Evolutionary conservation across 2,329 filamentous ascomycete genomes (phyloP).

Genomic region (Aspergillus ustus): DNA sequence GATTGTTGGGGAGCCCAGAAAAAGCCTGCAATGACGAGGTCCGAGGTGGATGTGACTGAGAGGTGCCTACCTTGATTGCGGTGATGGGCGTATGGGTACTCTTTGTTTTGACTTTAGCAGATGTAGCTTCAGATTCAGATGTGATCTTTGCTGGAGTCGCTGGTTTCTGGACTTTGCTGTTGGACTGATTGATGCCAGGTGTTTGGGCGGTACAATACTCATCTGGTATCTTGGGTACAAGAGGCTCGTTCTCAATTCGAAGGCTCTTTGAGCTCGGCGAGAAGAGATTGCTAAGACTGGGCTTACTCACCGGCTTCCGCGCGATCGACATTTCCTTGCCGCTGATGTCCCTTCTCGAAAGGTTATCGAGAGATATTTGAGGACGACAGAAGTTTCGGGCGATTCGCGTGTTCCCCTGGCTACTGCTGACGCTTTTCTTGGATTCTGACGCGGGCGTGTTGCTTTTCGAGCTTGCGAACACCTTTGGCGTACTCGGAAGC

Average conservation of each 20-base stretch:
- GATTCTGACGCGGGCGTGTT: neutral
- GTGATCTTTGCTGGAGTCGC: conserved; percentile 14
- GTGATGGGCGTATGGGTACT: conserved; percentile 3
- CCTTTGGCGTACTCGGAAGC: neutral
- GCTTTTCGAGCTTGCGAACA: neutral
- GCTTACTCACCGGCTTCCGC: conserved; percentile 17
- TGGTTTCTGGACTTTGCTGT: neutral
- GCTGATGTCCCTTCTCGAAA: conserved; percentile 17
- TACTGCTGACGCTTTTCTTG: neutral
- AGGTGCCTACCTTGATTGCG: conserved; percentile 1
- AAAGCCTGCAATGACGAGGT: conserved; percentile 21
- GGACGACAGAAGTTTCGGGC: conserved; percentile 20
- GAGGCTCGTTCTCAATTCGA: conserved; percentile 1
- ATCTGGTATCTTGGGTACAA: conserved; percentile 21
- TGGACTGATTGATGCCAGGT: neutral
- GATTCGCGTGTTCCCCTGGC: neutral
- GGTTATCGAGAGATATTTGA: conserved; percentile 17
- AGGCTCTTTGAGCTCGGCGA: conserved; percentile 4
- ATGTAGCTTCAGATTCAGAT: neutral
- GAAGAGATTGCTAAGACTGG: conserved; percentile 14
- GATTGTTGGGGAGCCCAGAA: conserved; percentile 10
- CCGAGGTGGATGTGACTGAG: conserved; percentile 19
- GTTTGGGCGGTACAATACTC: neutral
- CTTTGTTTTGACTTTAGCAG: neutral
- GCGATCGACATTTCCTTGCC: conserved; percentile 19